phyloP scores from a whole-genome alignment of 164 flowering plant genomes.

The Kingdonia uniflora region DNA sequence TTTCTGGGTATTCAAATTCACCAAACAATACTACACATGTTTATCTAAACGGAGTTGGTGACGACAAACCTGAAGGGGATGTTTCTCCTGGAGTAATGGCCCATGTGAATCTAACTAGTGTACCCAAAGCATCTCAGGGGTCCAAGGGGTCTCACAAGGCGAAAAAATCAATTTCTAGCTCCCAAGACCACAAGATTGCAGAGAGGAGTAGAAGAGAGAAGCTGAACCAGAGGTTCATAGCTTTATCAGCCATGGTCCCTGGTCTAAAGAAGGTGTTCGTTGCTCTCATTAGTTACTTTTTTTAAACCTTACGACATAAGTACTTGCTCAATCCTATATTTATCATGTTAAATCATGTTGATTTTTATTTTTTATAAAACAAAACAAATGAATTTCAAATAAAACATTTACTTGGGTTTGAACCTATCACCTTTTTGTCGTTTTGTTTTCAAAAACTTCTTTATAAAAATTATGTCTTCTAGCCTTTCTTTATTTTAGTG shows the following conservation, averaged over 20 bases:
- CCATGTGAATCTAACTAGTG: conserved; percentile 25
- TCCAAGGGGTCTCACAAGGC: too few relatives aligned
- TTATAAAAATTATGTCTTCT: too few relatives aligned
- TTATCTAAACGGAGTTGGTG: conserved; percentile 12
- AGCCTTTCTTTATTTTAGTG: too few relatives aligned
- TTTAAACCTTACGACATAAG: too few relatives aligned
- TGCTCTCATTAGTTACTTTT: too few relatives aligned
- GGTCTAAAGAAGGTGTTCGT: conserved; percentile 57
- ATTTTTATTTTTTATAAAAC: too few relatives aligned
- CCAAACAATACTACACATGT: neutral
- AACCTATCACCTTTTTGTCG: too few relatives aligned
- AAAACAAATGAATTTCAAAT: too few relatives aligned
- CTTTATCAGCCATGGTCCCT: conserved; percentile 42
- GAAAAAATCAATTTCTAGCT: conserved; percentile 10
- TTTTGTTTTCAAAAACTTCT: too few relatives aligned
- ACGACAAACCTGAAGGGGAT: conserved; percentile 32
- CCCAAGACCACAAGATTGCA: conserved; percentile 43
- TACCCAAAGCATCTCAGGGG: conserved; percentile 9
- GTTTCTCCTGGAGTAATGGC: conserved; percentile 9
- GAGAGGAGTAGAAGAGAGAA: conserved; percentile 54
- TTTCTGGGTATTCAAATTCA: conserved; percentile 19
- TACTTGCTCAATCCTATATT: too few relatives aligned
- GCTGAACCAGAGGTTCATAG: conserved; percentile 42
- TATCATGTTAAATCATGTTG: too few relatives aligned
- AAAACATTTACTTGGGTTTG: too few relatives aligned